phyloP scores from a whole-genome alignment of 176 grass and related monocot genomes.

The Zoysia japonica region DNA sequence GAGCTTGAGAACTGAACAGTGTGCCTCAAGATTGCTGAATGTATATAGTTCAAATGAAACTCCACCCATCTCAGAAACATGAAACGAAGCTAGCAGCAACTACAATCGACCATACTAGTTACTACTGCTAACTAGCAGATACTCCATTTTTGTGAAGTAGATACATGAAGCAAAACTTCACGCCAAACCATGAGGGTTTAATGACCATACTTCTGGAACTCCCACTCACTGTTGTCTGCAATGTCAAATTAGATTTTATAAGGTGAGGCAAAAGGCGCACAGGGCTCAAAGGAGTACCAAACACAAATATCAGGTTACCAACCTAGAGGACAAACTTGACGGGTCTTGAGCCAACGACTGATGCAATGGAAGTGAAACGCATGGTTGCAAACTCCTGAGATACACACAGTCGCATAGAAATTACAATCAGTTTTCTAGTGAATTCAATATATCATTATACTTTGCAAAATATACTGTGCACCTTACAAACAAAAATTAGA shows the following conservation, averaged over 20 bases:
- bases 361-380: constrained; percentile 99
- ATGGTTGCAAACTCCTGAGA: constrained; percentile 95
- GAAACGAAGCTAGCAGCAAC: not conserved
- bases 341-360: constrained; percentile 97
- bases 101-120: not conserved
- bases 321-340: constrained; percentile 99
- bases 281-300: constrained; percentile 15
- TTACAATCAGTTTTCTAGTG: not conserved
- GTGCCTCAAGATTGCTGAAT: not conserved
- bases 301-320: constrained; percentile 16
- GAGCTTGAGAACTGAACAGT: constrained; percentile 1
- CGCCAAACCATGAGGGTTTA: constrained; percentile 26
- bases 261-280: not conserved
- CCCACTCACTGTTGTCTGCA: constrained; percentile 99
- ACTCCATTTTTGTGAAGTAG: not conserved
- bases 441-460: not conserved
- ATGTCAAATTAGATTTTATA: constrained; percentile 6
- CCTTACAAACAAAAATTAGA: not conserved
- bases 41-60: constrained; percentile 9
- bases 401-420: not conserved
- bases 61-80: constrained; percentile 7
- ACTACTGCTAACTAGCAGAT: constrained; percentile 8
- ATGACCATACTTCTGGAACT: constrained; percentile 99
- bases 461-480: not conserved
- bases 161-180: not conserved